phyloP scores from a whole-genome alignment of 345 rosid species.

The Populus simonii region DNA sequence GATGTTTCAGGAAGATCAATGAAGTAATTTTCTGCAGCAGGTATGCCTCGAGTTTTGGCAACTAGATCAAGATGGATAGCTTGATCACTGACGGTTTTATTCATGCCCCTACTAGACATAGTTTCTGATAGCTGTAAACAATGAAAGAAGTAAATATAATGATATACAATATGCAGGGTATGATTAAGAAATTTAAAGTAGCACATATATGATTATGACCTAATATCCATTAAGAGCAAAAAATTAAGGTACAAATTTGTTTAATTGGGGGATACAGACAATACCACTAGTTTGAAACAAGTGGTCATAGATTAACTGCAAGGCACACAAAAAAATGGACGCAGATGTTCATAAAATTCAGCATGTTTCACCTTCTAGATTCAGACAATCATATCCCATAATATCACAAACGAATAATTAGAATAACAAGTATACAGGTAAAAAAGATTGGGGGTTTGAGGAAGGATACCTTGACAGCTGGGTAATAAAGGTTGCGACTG shows the following conservation, averaged over 20 bases:
- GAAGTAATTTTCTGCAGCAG: constrained; percentile 79
- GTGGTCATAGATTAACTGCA: not conserved
- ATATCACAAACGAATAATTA: not conserved
- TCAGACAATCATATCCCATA: too few relatives aligned
- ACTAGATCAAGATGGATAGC: constrained; percentile 94
- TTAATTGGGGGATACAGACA: not conserved
- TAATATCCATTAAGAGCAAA: not conserved
- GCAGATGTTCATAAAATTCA: not conserved
- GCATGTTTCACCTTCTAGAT: not conserved
- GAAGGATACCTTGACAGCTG: constrained; percentile 78
- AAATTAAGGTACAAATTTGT: not conserved
- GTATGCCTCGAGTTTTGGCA: constrained; percentile 72
- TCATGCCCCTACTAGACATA: constrained; percentile 75
- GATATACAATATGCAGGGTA: not conserved
- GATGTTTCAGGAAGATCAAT: constrained; percentile 74
- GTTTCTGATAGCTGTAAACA: constrained; percentile 68
- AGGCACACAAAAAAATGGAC: not conserved
- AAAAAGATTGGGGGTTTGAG: not conserved
- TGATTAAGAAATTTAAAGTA: not conserved
- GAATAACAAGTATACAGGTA: not conserved
- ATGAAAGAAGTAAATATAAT: not conserved
- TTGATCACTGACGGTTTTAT: constrained; percentile 91
- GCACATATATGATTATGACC: not conserved
- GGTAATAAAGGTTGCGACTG: constrained; percentile 58
- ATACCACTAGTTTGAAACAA: not conserved